Conservation (phyloP, 345 rosid species). For the Populus euphratica region DNA sequence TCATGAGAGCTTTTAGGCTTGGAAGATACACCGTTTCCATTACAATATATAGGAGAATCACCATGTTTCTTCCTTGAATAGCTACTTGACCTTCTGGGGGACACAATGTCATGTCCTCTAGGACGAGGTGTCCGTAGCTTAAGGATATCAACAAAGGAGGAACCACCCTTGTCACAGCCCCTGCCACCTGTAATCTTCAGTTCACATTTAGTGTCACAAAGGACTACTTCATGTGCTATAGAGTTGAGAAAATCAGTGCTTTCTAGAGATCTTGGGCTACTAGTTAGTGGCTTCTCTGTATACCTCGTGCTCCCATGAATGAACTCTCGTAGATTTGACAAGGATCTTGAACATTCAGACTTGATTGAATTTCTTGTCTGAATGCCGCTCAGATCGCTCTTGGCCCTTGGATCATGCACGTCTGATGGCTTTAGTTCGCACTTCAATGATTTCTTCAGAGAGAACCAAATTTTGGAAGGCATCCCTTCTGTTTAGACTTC, state of each 20-base stretch:
- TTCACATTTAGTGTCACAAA: slow-evolving; percentile 33
- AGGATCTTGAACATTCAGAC: slow-evolving; percentile 39
- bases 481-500: slow-evolving; percentile 9
- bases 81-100: slow-evolving; percentile 23
- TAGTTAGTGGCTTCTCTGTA: slow-evolving; percentile 17
- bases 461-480: slow-evolving; percentile 39
- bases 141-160: slow-evolving; percentile 22
- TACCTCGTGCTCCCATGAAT: slow-evolving; percentile 38
- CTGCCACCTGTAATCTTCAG: slow-evolving; percentile 26
- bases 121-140: slow-evolving; percentile 32
- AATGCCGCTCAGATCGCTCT: slow-evolving; percentile 9
- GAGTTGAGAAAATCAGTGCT: slow-evolving; percentile 35
- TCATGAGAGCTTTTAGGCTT: slow-evolving; percentile 11
- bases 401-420: slow-evolving; percentile 27
- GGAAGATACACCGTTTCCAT: slow-evolving; percentile 7
- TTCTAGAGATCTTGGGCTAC: slow-evolving; percentile 48
- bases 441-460: slow-evolving; percentile 42
- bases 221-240: slow-evolving; percentile 34
- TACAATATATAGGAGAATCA: slow-evolving; percentile 3
- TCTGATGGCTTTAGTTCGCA: slow-evolving; percentile 39
- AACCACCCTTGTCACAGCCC: neutral
- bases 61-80: slow-evolving; percentile 16
- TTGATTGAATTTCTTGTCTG: slow-evolving; percentile 16
- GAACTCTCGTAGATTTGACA: slow-evolving; percentile 38
- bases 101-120: slow-evolving; percentile 13